Evolutionary conservation across 1,284 basidiomycete genomes (phyloP), one percentile per base, ranked within the genome.

Genomic region (Apiotrichum mycotoxinovorans): DNA sequence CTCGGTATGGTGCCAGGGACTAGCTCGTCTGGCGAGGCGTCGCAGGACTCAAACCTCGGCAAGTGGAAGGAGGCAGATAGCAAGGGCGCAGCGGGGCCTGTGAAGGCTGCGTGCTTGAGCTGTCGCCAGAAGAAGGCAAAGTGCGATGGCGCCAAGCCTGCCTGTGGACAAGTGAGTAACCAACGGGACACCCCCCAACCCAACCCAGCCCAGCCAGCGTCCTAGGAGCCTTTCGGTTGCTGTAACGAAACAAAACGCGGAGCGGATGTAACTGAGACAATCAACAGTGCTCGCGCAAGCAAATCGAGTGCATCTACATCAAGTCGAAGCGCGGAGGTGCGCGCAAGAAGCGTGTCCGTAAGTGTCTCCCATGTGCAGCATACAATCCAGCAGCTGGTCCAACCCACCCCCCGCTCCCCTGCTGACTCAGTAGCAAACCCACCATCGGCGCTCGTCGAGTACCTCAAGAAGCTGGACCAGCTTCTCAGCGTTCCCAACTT

Each of bases 91-190:
- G 25, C 14, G 1, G 56, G 57, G 2, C 73, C 73, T 3, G 73
- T 75, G 41, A 75, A 75, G 64, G 68, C 71, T 23, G 77, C 77
- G 25, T 78, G 77, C 59, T 60, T 78, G 22, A 71, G 68, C 43
- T 78, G 77, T 52, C 63, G 77, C 27, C 64, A 65, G 34, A 74
- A 74, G 50, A 78, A 78, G 66, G 74, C 73, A 14, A 74, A 75
- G 58, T 78, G 77, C 49, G 76, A 77, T 57, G 77, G 77, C 7
- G 64, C 58, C 0, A 67, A 71, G 58, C 77, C 77, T 0, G 62
- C 73, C 25, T 78, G 77, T 53, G 66, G 69, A 4, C 74, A 75
- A 62, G 75, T 77, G 47, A 61, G 73, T 67, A 15, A 44, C 7
- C 30, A 30, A 30, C 5, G 30, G 7, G 12, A 30, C 7, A 5